These are phyloP conservation scores for Xylaria flabelliformis DNA, from an alignment of 495 filamentous ascomycete genomes.

Conservation along the genomic window DNA sequence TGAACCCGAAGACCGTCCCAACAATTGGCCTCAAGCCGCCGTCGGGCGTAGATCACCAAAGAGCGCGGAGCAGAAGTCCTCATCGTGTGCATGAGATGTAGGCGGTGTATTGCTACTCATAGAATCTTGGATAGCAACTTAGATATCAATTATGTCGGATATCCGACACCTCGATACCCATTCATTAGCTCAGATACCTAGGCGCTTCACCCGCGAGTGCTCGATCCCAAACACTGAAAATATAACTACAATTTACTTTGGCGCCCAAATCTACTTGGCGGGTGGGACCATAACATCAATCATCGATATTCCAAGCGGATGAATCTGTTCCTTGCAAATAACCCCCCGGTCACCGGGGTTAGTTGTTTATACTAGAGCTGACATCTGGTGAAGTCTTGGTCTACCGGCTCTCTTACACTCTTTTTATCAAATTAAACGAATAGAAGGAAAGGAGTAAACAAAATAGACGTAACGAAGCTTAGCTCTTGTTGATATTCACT, in stretches of 20 bases:
- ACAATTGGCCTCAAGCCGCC: slow-evolving; percentile 1
- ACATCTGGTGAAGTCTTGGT: not conserved
- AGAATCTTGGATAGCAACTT: too few species aligned
- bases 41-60: slow-evolving; percentile 6
- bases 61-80: slow-evolving; percentile 13
- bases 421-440: too few species aligned
- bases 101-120: not conserved
- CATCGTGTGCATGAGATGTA: slow-evolving; percentile 4
- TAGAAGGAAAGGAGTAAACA: too few species aligned
- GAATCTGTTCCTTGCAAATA: not conserved
- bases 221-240: not conserved
- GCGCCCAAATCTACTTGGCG: too few species aligned
- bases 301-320: not conserved
- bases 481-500: too few species aligned
- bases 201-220: not conserved
- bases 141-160: not conserved
- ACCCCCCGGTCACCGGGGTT: not conserved
- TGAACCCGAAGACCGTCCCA: not conserved
- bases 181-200: not conserved
- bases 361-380: not conserved
- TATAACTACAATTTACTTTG: not conserved
- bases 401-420: too few species aligned
- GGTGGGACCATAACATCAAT: not conserved
- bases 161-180: not conserved
- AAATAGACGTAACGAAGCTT: too few species aligned